Conservation (phyloP, 1,284 basidiomycete species). For the Tilletia indica region DNA sequence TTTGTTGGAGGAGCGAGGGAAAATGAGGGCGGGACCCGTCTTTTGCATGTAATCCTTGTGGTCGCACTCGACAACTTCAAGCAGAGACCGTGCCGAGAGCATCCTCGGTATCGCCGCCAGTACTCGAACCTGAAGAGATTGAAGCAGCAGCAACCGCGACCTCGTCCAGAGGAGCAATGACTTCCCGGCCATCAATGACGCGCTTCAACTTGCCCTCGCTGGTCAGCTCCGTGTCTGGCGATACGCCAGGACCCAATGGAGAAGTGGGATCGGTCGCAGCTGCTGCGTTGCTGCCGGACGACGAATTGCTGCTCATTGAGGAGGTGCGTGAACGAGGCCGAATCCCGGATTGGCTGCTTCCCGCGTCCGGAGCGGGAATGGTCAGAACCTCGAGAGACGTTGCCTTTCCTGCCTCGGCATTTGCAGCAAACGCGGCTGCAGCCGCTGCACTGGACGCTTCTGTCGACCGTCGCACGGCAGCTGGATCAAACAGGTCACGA, state of each 20-base stretch:
- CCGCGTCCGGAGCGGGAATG: slow-evolving; percentile 2
- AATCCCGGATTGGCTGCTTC: slow-evolving; percentile 11
- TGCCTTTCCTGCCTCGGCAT: neutral
- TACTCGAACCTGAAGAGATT: neutral
- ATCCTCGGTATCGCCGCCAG: neutral
- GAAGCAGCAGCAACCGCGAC: slow-evolving; percentile 32
- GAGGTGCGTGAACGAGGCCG: slow-evolving; percentile 22
- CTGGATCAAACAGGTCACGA: slow-evolving; percentile 29
- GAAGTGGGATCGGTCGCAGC: slow-evolving; percentile 20
- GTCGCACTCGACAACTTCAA: too few relatives aligned
- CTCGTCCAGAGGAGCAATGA: slow-evolving; percentile 52
- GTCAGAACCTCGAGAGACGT: neutral
- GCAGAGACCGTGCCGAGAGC: too few relatives aligned
- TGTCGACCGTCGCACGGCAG: slow-evolving; percentile 6
- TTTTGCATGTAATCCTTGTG: too few relatives aligned
- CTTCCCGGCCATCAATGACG: slow-evolving; percentile 43
- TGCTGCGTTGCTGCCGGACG: slow-evolving; percentile 23
- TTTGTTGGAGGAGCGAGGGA: too few relatives aligned
- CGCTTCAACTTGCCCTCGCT: slow-evolving; percentile 44
- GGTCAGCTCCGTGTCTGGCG: slow-evolving; percentile 24
- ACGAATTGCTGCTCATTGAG: slow-evolving; percentile 33
- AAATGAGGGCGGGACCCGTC: too few relatives aligned
- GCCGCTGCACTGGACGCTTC: neutral
- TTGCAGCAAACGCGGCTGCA: neutral
- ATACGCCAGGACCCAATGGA: slow-evolving; percentile 17